Conservation (phyloP, 2,329 filamentous ascomycete genomes). For the Fusarium longipes region DNA sequence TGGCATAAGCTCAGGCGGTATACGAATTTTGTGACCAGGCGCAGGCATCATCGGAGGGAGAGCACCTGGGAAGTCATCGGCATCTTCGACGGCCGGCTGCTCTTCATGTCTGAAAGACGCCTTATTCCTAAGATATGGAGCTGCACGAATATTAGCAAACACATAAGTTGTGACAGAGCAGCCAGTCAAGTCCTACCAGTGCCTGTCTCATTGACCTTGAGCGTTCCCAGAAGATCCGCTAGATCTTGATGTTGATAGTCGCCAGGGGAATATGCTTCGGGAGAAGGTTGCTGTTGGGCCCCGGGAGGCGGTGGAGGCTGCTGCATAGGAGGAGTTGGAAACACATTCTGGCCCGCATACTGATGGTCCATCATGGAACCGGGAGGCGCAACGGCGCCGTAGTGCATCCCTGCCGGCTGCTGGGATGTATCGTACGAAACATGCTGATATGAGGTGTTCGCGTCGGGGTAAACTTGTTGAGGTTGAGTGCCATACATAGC, state of each 20-base stretch:
- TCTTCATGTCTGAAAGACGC: slow-evolving; percentile 63
- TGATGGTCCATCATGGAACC: slow-evolving; percentile 63
- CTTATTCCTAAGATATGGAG: slow-evolving; percentile 84
- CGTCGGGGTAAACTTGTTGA: slow-evolving; percentile 61
- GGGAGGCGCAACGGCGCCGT: slow-evolving; percentile 63
- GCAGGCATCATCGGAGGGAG: slow-evolving; percentile 75
- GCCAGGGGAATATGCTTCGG: slow-evolving; percentile 68
- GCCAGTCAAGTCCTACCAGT: slow-evolving; percentile 72
- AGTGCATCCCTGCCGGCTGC: slow-evolving; percentile 62
- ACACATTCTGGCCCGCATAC: slow-evolving; percentile 62
- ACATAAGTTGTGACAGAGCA: neutral
- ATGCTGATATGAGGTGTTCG: slow-evolving; percentile 59
- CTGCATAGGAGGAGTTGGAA: slow-evolving; percentile 64
- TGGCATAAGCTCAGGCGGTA: slow-evolving; percentile 94
- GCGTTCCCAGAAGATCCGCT: slow-evolving; percentile 82
- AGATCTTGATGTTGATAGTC: slow-evolving; percentile 77
- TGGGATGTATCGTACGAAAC: slow-evolving; percentile 60
- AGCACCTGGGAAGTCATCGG: slow-evolving; percentile 77
- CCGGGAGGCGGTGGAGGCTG: slow-evolving; percentile 36
- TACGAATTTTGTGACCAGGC: slow-evolving; percentile 82
- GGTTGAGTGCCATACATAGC: slow-evolving; percentile 60
- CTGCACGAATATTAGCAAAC: slow-evolving; percentile 55
- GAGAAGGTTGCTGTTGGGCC: slow-evolving; percentile 50
- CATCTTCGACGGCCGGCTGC: slow-evolving; percentile 73
- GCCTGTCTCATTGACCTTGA: slow-evolving; percentile 88